phyloP scores from a whole-genome alignment of 2,329 filamentous ascomycete species.

The Epichloe gansuensis region DNA sequence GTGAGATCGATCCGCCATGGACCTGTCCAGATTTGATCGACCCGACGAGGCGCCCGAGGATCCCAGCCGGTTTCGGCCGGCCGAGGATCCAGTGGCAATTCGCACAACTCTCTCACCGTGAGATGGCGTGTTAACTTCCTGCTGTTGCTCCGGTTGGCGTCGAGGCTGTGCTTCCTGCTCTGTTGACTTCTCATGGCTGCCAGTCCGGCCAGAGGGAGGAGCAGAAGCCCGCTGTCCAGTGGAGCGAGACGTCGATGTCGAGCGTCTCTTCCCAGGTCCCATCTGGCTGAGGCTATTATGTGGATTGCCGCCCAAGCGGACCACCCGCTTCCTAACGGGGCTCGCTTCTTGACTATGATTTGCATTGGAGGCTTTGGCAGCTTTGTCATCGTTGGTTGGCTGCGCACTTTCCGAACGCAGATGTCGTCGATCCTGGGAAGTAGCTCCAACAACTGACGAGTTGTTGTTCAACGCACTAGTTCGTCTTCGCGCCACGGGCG shows the following conservation, averaged over 20 bases:
- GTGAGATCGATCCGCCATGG: slow-evolving; percentile 20
- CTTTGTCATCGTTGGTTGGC: slow-evolving; percentile 14
- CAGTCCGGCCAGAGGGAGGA: slow-evolving; percentile 24
- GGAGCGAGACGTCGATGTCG: slow-evolving; percentile 35
- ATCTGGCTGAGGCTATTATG: slow-evolving; percentile 30
- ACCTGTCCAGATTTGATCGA: slow-evolving; percentile 22
- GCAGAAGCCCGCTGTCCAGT: slow-evolving; percentile 14
- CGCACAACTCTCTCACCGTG: slow-evolving; percentile 40
- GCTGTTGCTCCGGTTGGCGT: slow-evolving; percentile 20
- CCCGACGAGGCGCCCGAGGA: slow-evolving; percentile 26
- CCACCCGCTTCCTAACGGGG: slow-evolving; percentile 42
- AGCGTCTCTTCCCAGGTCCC: slow-evolving; percentile 31
- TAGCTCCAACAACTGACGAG: slow-evolving; percentile 27
- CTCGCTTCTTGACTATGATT: slow-evolving; percentile 33
- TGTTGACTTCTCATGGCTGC: slow-evolving; percentile 27
- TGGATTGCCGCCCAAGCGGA: slow-evolving; percentile 41
- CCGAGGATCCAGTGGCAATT: slow-evolving; percentile 40
- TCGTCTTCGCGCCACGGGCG: slow-evolving; percentile 35
- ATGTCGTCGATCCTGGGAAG: slow-evolving; percentile 29
- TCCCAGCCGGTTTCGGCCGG: slow-evolving; percentile 24
- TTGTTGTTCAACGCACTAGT: slow-evolving; percentile 29
- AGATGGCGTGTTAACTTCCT: slow-evolving; percentile 41
- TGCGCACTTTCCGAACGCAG: slow-evolving; percentile 37
- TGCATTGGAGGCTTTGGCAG: slow-evolving; percentile 3
- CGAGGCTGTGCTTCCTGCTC: slow-evolving; percentile 23